phyloP scores from a whole-genome alignment of 352 stramenopile species.

The Elongisporangium prolatum region DNA sequence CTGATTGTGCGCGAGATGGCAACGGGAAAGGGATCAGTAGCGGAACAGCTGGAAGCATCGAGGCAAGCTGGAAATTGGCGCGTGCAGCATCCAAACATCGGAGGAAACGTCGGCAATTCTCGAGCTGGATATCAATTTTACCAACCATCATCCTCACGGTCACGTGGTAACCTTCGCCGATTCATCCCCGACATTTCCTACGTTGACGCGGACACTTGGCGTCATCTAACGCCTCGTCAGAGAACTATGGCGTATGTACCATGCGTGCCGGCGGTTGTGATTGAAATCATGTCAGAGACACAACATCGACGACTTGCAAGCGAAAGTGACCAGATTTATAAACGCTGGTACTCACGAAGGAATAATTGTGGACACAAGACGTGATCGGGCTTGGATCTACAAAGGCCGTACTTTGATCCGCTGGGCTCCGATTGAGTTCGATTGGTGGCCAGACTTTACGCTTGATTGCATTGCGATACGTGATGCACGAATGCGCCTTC shows the following conservation, averaged over 20 bases:
- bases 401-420: background rate
- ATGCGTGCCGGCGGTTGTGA: background rate
- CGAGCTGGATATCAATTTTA: background rate
- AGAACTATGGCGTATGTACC: background rate
- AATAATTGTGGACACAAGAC: background rate
- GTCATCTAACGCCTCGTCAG: background rate
- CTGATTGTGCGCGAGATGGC: slow-evolving; percentile 10
- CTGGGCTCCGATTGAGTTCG: background rate
- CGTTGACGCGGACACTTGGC: background rate
- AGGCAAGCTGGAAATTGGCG: slow-evolving; percentile 7
- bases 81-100: background rate
- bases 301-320: background rate
- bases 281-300: background rate
- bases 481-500: background rate
- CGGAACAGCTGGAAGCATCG: slow-evolving; percentile 3
- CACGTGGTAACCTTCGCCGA: background rate
- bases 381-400: background rate
- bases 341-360: background rate
- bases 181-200: background rate
- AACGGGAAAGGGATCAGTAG: background rate
- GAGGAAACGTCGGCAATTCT: background rate
- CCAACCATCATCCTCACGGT: background rate
- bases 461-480: background rate
- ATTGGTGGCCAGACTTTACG: background rate
- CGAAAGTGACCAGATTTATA: background rate